Base-by-base conservation (phyloP, 495 filamentous ascomycete species). In the Achaetomiella virescens region DNA sequence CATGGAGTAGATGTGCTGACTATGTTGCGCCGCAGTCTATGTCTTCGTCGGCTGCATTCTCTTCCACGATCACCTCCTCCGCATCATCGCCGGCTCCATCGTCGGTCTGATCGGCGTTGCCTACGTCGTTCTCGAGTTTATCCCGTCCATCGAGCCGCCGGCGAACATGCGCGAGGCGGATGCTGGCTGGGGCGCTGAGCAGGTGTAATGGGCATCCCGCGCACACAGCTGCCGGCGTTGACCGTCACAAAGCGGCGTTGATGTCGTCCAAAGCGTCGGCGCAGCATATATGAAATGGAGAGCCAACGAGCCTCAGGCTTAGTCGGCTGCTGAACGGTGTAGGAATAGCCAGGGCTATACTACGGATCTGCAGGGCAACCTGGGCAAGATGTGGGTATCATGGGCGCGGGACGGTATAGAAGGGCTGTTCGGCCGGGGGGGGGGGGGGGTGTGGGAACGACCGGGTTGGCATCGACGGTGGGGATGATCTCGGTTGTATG, bases 161-260 rank as follows among this genome's bases (percentile, higher is more conserved):
- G 85, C 90, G 63, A 99, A 96, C 76, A 99, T 99, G 95, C 84
- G 93, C 70, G 91, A 95, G 71, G 77, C 75, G 54, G 90, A 93
- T 72, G 85, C 82, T 54, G 84, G 90, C 61, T 96, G 91, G 91
- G 91, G 91, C 55, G 88, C 89, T 46, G 91, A 96, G 77, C 73
- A 93, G 76, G 86, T 95, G 48, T 95, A 85, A 62, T n/a, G 11
- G 14, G 2, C 25, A 4, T 14, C 44, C 21, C 2, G n/a, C 11
- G n/a, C n/a, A n/a, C n/a, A n/a, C n/a, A n/a, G n/a, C n/a, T n/a
- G n/a, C n/a, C n/a, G n/a, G n/a, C n/a, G n/a, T n/a, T n/a, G n/a
- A n/a, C n/a, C n/a, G 27, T 31, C 5, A 25, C 14, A 25, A 31
- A 5, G 9, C 22, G 6, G 22, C 25, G 45, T 6, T 21, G 43